Percentiles rank a stretch among this genome's conserved stretches.
Evolutionary conservation across 768 basidiomycete species (phyloP).

Genomic region (Phlebiopsis gigantea): DNA sequence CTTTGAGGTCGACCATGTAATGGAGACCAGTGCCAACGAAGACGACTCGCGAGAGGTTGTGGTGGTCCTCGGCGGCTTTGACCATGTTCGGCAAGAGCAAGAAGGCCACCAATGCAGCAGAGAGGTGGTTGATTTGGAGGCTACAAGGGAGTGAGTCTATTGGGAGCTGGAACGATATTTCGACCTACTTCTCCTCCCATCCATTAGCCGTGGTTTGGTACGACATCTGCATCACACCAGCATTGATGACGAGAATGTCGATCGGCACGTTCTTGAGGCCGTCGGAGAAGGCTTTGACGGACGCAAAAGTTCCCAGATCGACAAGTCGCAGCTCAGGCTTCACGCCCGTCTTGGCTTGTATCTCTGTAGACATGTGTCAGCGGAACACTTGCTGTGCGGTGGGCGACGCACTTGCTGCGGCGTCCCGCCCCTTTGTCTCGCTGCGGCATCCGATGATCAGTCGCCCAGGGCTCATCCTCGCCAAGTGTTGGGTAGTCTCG

Average conservation of each 20-base stretch:
- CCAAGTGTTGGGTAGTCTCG: constrained; percentile 42
- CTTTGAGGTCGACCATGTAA: too few species aligned
- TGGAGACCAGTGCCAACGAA: too few species aligned
- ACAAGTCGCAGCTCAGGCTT: constrained; percentile 18
- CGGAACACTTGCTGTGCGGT: too few species aligned
- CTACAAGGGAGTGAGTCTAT: constrained; percentile 21
- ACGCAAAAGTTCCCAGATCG: constrained; percentile 23
- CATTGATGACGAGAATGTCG: constrained; percentile 27
- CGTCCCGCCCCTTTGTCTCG: constrained; percentile 30
- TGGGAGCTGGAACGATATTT: not conserved
- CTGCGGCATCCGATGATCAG: constrained; percentile 37
- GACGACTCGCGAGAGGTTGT: constrained; percentile 21
- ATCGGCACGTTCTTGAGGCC: constrained; percentile 18
- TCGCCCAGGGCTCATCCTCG: constrained; percentile 35
- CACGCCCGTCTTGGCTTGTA: constrained; percentile 11
- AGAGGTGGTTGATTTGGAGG: constrained; percentile 43
- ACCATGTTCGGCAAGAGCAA: constrained; percentile 39
- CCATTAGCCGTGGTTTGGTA: constrained; percentile 26
- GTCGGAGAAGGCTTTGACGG: constrained; percentile 22
- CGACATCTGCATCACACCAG: constrained; percentile 16
- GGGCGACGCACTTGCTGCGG: constrained; percentile 28
- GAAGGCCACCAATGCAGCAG: constrained; percentile 34
- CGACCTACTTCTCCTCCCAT: constrained; percentile 24
- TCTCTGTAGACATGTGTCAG: constrained; percentile 23
- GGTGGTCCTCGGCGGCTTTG: constrained; percentile 28